These are phyloP conservation scores for Magnolia kwangsiensis DNA, from an alignment of 164 flowering plant genomes.

Conservation along the genomic window DNA sequence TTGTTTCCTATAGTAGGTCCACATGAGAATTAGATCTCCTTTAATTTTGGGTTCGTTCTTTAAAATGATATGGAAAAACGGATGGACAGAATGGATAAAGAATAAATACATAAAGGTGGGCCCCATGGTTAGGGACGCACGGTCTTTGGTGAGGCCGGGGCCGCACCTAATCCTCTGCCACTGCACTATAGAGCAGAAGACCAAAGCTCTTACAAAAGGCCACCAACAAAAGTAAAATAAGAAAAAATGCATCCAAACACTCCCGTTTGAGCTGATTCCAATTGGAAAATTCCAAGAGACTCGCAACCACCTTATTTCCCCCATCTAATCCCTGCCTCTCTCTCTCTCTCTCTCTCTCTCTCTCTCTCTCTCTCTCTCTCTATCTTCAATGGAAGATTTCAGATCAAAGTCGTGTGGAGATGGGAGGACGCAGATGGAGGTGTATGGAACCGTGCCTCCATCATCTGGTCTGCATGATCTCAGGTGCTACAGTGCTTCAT, in stretches of 20 bases:
- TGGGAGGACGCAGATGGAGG: conserved; percentile 42
- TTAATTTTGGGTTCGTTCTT: too few relatives aligned
- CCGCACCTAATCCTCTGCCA: too few relatives aligned
- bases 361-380: not conserved
- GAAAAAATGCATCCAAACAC: not conserved
- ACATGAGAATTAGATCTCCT: too few relatives aligned
- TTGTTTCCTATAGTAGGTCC: too few relatives aligned
- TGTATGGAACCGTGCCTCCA: conserved; percentile 24
- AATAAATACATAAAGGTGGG: too few relatives aligned
- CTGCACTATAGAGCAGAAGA: too few relatives aligned
- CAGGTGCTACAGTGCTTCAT: conserved; percentile 54
- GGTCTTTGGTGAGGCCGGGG: too few relatives aligned
- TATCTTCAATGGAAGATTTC: conserved; percentile 36
- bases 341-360: not conserved
- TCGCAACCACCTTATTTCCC: not conserved
- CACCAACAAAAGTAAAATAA: not conserved
- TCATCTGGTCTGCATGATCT: conserved; percentile 44
- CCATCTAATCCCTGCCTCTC: not conserved
- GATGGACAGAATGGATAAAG: too few relatives aligned
- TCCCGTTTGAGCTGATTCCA: not conserved
- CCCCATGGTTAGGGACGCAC: too few relatives aligned
- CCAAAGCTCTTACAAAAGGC: not conserved
- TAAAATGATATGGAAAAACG: too few relatives aligned
- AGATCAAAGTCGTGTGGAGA: conserved; percentile 58
- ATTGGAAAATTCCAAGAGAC: conserved; percentile 1